Evolutionary conservation across 495 filamentous ascomycete genomes (phyloP).

Genomic region (Hypoxylon lienhwacheense): DNA sequence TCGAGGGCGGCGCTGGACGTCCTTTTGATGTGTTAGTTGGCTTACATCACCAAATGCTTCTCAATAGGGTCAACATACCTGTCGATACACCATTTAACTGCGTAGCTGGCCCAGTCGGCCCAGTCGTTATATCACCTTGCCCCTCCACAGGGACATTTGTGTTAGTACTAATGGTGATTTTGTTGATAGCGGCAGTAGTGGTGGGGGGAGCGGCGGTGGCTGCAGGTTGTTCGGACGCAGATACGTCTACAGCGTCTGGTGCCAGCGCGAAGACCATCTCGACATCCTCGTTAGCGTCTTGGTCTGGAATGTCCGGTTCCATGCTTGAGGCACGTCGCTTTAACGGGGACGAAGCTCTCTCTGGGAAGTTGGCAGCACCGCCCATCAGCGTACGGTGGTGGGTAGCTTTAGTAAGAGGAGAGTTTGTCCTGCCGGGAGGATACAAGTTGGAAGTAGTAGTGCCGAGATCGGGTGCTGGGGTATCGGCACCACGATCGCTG

Average conservation of each 20-base stretch:
- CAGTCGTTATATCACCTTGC: not conserved
- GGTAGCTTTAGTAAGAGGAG: constrained; percentile 46
- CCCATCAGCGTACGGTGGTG: constrained; percentile 55
- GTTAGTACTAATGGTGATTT: not conserved
- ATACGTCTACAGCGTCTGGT: constrained; percentile 25
- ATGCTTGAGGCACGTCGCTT: constrained; percentile 59
- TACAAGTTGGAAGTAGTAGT: constrained; percentile 11
- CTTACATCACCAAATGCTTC: not conserved
- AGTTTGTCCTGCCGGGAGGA: constrained; percentile 39
- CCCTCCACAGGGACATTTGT: not conserved
- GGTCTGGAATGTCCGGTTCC: constrained; percentile 45
- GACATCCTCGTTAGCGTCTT: constrained; percentile 49
- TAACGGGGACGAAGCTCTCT: constrained; percentile 57
- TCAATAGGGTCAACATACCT: constrained; percentile 12
- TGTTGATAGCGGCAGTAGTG: no score
- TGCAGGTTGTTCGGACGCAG: constrained; percentile 11
- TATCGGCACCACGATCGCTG: constrained; percentile 60
- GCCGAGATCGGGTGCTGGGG: constrained; percentile 29
- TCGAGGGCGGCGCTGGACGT: constrained; percentile 22
- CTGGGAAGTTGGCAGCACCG: constrained; percentile 52
- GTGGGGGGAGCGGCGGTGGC: no score
- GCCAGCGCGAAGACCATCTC: constrained; percentile 49
- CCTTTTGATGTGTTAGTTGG: constrained; percentile 22
- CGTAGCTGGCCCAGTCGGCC: constrained; percentile 3
- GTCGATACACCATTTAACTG: constrained; percentile 3